Percentiles rank a stretch among this genome's conserved stretches.
Conservation (phyloP, 2,329 filamentous ascomycete species). For the Chaetomiaceae sp. region DNA sequence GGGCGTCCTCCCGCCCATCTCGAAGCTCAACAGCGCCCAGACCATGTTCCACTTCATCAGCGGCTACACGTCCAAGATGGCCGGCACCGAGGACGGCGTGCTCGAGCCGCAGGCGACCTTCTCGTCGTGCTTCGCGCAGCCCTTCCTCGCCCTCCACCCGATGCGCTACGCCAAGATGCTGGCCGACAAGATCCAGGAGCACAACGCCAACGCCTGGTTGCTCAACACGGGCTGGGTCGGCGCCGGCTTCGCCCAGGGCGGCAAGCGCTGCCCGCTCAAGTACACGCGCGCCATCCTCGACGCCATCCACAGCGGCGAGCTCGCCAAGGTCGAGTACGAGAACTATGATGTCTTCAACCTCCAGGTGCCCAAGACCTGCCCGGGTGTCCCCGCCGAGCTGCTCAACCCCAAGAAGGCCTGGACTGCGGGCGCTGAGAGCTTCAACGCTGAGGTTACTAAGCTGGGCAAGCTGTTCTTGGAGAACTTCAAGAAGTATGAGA, state of each 20-base stretch:
- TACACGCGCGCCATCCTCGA: slow-evolving; percentile 98
- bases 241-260: slow-evolving; percentile 82
- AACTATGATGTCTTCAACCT: slow-evolving; percentile 97
- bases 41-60: slow-evolving; percentile 99
- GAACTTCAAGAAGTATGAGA: slow-evolving; percentile 96
- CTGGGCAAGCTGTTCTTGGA: slow-evolving; percentile 85
- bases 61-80: slow-evolving; percentile 99
- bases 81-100: slow-evolving; percentile 93
- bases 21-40: slow-evolving; percentile 88
- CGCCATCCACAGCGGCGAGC: slow-evolving; percentile 94
- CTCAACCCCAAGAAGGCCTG: slow-evolving; percentile 93
- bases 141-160: slow-evolving; percentile 96
- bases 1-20: slow-evolving; percentile 95
- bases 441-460: slow-evolving; percentile 85
- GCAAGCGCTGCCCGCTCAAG: slow-evolving; percentile 96
- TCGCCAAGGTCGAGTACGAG: slow-evolving; percentile 90
- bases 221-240: slow-evolving; percentile 98
- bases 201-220: slow-evolving; percentile 96
- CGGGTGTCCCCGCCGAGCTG: slow-evolving; percentile 82
- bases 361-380: slow-evolving; percentile 86
- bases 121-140: slow-evolving; percentile 98
- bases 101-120: slow-evolving; percentile 98
- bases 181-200: slow-evolving; percentile 91
- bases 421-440: slow-evolving; percentile 76
- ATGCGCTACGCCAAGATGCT: slow-evolving; percentile 99